A percentile compares a stretch with the other conserved stretches of the same genome.
phyloP scores from a whole-genome alignment of 495 filamentous ascomycete species.

The Achaetomiella virescens region DNA sequence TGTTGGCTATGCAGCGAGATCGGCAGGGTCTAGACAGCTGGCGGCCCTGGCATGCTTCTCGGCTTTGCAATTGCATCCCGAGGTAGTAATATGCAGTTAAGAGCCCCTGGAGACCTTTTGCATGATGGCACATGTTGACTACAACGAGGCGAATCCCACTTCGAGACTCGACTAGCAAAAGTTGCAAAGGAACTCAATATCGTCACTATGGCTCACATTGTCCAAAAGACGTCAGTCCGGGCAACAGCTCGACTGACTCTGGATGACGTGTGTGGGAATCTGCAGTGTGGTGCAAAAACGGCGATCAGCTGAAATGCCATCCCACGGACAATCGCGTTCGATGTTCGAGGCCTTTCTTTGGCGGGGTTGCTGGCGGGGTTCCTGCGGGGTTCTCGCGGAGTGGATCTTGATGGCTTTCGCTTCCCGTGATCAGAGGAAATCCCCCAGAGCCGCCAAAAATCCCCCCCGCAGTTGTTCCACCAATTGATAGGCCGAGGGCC shows the following conservation, averaged over 20 bases:
- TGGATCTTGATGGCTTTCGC: neutral
- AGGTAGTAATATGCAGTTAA: neutral
- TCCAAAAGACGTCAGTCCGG: neutral
- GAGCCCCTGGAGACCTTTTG: too few relatives aligned
- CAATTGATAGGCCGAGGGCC: slow-evolving; percentile 9
- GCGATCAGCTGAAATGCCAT: slow-evolving; percentile 4
- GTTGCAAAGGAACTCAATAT: too few relatives aligned
- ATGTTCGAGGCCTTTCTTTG: neutral
- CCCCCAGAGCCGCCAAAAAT: neutral
- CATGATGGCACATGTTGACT: too few relatives aligned
- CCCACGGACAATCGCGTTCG: neutral
- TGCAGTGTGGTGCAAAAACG: neutral
- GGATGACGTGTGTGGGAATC: slow-evolving; percentile 2
- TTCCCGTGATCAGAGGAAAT: slow-evolving; percentile 8
- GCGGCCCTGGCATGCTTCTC: neutral
- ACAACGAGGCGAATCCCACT: too few relatives aligned
- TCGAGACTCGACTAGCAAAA: too few relatives aligned
- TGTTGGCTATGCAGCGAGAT: slow-evolving; percentile 6
- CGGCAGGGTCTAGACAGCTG: slow-evolving; percentile 11
- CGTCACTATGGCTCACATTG: neutral
- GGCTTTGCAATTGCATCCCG: neutral
- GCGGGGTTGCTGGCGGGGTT: neutral
- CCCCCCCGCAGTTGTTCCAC: slow-evolving; percentile 16
- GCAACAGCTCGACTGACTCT: neutral
- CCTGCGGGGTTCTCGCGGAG: neutral